Base-by-base conservation (phyloP, 768 basidiomycete genomes). In the Strobilomyces dryophilus region DNA sequence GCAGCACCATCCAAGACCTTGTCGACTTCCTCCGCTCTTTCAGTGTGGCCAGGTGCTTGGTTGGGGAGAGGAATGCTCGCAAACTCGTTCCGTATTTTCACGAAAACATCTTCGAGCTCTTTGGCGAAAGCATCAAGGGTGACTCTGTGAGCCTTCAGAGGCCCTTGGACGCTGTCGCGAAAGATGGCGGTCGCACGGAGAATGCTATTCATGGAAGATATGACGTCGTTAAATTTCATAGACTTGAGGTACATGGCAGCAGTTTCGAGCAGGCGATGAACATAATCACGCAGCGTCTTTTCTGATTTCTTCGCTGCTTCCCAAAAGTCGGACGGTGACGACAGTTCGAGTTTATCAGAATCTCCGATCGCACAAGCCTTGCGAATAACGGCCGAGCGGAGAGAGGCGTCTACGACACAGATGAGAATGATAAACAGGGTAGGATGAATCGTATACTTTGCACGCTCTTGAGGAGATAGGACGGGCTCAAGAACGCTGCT, bases 271-370 rank as follows among this genome's bases (percentile, higher is more conserved):
- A 62, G 9, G n/a, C 35, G 46, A 6, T 42, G 39, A 32, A 56
- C 35, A 42, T 56, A 48, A 1, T 47, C 37, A 11, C 47, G 58
- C 6, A 62, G 20, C n/a, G 0, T 20, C 4, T 48, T 8, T 39
- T 54, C 52, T 2, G 42, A 47, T 46, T 50, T 8, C 21, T 49
- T 52, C 0, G 40, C 61, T 27, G 1, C 34, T 10, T 63, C 58
- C 61, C 49, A 63, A 45, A 56, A 56, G 39, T 63, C 45, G 7
- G 44, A 21, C 1, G 48, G 20, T 3, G 61, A 47, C 9, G 31
- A 41, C 7, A 1, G 21, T 17, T 21, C 1, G n/a, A 49, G 21
- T 3, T n/a, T 20, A 8, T 35, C 15, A 4, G 34, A 17, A 4
- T 37, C 31, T 29, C 45, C 20, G 21, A 36, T 3, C 8, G 17